Evolutionary conservation across 805 yeast species (phyloP).

Genomic region (Zygosaccharomyces kombuchaensis): DNA sequence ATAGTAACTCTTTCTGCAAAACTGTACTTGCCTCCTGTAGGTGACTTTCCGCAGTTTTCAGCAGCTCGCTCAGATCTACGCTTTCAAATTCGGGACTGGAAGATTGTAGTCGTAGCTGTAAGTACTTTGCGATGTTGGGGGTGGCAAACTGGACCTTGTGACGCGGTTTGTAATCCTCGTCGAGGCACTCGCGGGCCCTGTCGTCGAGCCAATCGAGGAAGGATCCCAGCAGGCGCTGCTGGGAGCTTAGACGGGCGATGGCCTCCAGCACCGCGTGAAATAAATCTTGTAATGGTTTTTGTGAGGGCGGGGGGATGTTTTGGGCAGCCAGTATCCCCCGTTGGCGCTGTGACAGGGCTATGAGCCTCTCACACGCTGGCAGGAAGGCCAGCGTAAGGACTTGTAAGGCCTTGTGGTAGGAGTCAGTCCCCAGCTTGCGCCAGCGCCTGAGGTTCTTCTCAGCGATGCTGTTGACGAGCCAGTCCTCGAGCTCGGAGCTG

Average conservation of each 20-base stretch:
- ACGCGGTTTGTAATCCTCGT: constrained; percentile 20
- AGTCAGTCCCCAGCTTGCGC: constrained; percentile 45
- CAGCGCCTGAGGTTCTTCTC: constrained; percentile 61
- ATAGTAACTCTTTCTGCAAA: neutral
- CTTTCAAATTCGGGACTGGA: constrained; percentile 1
- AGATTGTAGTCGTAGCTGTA: constrained; percentile 3
- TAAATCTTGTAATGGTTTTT: constrained; percentile 9
- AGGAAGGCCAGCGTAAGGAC: constrained; percentile 46
- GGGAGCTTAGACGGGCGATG: constrained; percentile 13
- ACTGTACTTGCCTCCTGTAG: neutral
- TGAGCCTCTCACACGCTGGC: constrained; percentile 52
- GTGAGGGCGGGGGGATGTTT: constrained; percentile 1
- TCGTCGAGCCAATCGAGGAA: constrained; percentile 25
- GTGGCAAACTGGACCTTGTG: constrained; percentile 2
- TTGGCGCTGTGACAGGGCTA: constrained; percentile 35
- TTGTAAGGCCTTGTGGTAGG: constrained; percentile 49
- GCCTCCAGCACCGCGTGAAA: constrained; percentile 11
- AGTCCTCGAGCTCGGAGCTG: constrained; percentile 31
- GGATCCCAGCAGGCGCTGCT: constrained; percentile 12
- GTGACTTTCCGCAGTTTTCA: neutral
- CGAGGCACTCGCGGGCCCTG: constrained; percentile 16
- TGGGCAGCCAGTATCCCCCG: constrained; percentile 13
- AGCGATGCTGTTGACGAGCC: constrained; percentile 62
- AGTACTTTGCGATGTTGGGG: neutral
- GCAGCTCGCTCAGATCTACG: neutral